phyloP scores from a whole-genome alignment of 2,329 filamentous ascomycete species.

The Biscogniauxia sp. region DNA sequence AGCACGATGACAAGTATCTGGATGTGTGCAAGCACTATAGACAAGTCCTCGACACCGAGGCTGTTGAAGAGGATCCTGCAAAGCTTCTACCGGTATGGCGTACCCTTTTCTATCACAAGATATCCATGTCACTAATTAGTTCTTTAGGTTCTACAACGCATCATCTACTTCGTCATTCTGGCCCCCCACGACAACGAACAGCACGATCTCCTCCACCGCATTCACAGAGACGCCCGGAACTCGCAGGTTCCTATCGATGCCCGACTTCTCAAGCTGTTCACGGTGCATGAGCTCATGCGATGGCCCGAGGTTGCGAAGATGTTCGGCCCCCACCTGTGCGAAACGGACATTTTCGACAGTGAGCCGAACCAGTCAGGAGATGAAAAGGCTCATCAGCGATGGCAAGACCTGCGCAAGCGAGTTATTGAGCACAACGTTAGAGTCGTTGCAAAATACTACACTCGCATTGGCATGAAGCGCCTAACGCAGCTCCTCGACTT shows the following conservation, averaged over 20 bases:
- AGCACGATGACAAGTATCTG: conserved; percentile 96
- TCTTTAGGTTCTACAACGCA: conserved; percentile 77
- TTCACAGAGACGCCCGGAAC: conserved; percentile 82
- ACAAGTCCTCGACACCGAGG: conserved; percentile 93
- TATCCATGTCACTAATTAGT: conserved; percentile 16
- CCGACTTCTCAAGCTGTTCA: conserved; percentile 89
- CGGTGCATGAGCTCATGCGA: conserved; percentile 93
- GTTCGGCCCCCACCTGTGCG: conserved; percentile 83
- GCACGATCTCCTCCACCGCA: conserved; percentile 91
- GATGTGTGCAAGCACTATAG: conserved; percentile 98
- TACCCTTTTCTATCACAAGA: not conserved
- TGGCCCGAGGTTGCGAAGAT: conserved; percentile 91
- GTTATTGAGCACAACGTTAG: conserved; percentile 99
- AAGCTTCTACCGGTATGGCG: conserved; percentile 77
- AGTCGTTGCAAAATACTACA: conserved; percentile 98
- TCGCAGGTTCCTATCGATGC: conserved; percentile 75
- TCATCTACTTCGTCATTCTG: conserved; percentile 97
- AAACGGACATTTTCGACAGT: conserved; percentile 84
- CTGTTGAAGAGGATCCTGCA: conserved; percentile 83
- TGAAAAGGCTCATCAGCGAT: conserved; percentile 78
- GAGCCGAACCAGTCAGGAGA: conserved; percentile 64
- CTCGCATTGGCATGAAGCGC: conserved; percentile 88
- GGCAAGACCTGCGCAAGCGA: conserved; percentile 93
- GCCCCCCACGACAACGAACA: conserved; percentile 98
- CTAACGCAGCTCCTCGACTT: conserved; percentile 89